These are phyloP conservation scores for Coemansia brasiliensis DNA, from an alignment of 192 early-diverging fungal genomes.

Conservation along the genomic window DNA sequence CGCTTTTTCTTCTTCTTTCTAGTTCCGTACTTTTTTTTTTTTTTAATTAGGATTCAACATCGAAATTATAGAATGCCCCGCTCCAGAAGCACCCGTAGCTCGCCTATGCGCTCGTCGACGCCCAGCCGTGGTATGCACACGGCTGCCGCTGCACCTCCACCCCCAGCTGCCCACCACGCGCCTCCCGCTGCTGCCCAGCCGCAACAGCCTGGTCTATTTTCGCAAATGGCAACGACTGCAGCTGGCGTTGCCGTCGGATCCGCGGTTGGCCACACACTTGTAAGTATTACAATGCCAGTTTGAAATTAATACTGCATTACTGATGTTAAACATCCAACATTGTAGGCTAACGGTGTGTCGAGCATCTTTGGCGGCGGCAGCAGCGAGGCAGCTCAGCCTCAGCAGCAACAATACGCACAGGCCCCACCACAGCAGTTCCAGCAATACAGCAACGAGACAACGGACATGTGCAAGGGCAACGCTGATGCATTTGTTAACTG, in stretches of 20 bases:
- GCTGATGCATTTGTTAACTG: constrained; percentile 85
- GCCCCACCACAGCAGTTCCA: constrained; percentile 15
- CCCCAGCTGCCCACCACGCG: constrained; percentile 42
- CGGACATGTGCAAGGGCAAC: constrained; percentile 65
- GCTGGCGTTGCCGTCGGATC: constrained; percentile 92
- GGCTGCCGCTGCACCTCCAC: constrained; percentile 43
- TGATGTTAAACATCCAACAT: background rate
- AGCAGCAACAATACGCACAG: constrained; percentile 50
- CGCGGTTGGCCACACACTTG: constrained; percentile 68
- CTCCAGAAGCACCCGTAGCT: constrained; percentile 15
- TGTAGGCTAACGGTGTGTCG: constrained; percentile 41
- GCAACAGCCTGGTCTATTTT: constrained; percentile 68
- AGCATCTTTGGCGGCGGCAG: constrained; percentile 54
- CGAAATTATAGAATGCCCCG: constrained; percentile 42
- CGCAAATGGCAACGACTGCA: constrained; percentile 89
- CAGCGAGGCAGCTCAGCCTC: constrained; percentile 35
- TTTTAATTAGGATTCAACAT: constrained; percentile 10
- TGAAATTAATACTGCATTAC: background rate
- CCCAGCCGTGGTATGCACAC: constrained; percentile 45
- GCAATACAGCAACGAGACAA: constrained; percentile 9
- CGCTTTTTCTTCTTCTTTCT: background rate
- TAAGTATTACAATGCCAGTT: constrained; percentile 17
- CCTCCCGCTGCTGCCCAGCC: constrained; percentile 60
- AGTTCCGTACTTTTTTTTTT: background rate
- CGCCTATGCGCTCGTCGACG: constrained; percentile 4